These are phyloP conservation scores for Plectosphaerella sp. DNA, from an alignment of 2,329 filamentous ascomycete genomes.

Conservation along the genomic window DNA sequence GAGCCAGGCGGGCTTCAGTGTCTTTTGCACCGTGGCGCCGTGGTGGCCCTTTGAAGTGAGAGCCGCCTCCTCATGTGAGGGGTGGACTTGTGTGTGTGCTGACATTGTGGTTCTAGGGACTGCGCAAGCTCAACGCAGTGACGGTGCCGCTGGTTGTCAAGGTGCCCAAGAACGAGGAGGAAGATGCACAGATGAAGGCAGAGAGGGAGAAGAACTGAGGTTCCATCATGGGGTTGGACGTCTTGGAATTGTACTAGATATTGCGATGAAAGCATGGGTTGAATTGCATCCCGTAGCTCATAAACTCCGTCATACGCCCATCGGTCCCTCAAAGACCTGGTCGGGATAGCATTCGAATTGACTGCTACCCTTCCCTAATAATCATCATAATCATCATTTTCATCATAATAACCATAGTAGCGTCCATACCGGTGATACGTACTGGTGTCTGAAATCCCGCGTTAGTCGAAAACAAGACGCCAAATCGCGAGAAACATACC, in stretches of 20 bases:
- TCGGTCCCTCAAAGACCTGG: too few relatives aligned
- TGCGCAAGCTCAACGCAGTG: constrained; percentile 30
- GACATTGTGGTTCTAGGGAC: constrained; percentile 14
- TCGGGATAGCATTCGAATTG: too few relatives aligned
- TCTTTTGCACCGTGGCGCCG: constrained; percentile 13
- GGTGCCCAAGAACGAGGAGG: constrained; percentile 28
- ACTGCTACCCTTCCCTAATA: too few relatives aligned
- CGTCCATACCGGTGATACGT: constrained; percentile 7
- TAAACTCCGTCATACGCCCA: too few relatives aligned
- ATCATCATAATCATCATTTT: too few relatives aligned
- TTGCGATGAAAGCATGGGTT: too few relatives aligned
- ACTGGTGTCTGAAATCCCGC: constrained; percentile 1
- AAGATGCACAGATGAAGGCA: constrained; percentile 24
- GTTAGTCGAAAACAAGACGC: background rate
- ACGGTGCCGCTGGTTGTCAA: constrained; percentile 26
- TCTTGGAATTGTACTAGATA: too few relatives aligned
- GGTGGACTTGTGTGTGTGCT: constrained; percentile 1
- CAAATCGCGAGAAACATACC: constrained; percentile 28
- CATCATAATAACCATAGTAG: too few relatives aligned
- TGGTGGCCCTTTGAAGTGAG: constrained; percentile 15
- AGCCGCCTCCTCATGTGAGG: background rate
- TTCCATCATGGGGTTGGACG: too few relatives aligned
- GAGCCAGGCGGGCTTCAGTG: constrained; percentile 1
- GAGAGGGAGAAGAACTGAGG: constrained; percentile 16
- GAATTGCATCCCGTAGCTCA: too few relatives aligned